Percentiles rank a stretch among this genome's conserved stretches.
Evolutionary conservation across 2,329 filamentous ascomycete genomes (phyloP).

Genomic region (Talaromyces pinophilus): DNA sequence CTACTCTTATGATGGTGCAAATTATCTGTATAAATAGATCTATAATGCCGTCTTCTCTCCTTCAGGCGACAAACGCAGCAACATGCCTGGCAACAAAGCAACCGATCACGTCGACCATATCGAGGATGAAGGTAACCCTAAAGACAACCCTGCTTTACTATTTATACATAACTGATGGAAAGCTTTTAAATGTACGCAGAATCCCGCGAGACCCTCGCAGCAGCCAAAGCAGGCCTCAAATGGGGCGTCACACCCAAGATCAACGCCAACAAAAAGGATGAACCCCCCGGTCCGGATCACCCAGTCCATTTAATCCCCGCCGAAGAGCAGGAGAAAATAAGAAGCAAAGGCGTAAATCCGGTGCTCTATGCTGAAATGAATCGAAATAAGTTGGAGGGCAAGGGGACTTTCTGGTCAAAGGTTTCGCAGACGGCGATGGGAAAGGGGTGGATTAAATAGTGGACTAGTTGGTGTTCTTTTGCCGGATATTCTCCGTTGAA

Average conservation of each 20-base stretch:
- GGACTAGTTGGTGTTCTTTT: neutral
- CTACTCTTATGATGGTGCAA: neutral
- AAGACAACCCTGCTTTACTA: no score
- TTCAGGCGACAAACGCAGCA: no score
- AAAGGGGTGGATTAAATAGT: constrained; percentile 24
- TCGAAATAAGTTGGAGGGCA: constrained; percentile 40
- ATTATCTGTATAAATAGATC: no score
- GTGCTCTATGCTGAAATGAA: constrained; percentile 52
- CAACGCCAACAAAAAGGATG: constrained; percentile 18
- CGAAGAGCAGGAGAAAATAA: constrained; percentile 47
- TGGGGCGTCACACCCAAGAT: constrained; percentile 23
- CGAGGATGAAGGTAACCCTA: neutral
- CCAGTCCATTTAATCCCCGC: constrained; percentile 30
- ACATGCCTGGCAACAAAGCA: neutral
- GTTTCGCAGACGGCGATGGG: constrained; percentile 26
- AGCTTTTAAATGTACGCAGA: neutral
- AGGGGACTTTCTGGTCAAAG: constrained; percentile 26
- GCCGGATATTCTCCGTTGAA: neutral
- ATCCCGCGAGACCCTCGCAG: neutral
- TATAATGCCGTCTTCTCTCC: no score
- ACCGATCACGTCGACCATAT: neutral
- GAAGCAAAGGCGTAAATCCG: constrained; percentile 52
- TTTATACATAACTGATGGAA: neutral
- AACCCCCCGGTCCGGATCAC: constrained; percentile 21
- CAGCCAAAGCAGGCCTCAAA: constrained; percentile 19